A percentile compares a stretch with the other conserved stretches of the same genome.
phyloP scores from a whole-genome alignment of 2,329 filamentous ascomycete species.

The Meredithiella fracta region DNA sequence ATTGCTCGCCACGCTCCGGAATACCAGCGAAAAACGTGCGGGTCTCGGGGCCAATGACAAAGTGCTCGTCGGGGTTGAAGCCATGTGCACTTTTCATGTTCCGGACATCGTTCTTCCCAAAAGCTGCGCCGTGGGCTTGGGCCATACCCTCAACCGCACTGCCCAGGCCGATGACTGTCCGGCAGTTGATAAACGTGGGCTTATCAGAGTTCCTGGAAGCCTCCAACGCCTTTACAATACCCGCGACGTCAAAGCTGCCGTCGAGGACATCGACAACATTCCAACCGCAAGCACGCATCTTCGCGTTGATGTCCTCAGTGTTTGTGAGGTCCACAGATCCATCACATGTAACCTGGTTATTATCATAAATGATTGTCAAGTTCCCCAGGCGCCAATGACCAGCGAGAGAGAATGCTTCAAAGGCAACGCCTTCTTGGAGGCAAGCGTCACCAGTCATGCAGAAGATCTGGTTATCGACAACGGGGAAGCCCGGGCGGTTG shows the following conservation, averaged over 20 bases:
- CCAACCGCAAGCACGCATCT: slow-evolving; percentile 41
- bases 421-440: slow-evolving; percentile 39
- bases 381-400: slow-evolving; percentile 40
- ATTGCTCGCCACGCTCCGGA: slow-evolving; percentile 26
- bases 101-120: slow-evolving; percentile 36
- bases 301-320: slow-evolving; percentile 39
- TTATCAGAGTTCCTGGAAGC: slow-evolving; percentile 30
- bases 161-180: slow-evolving; percentile 38
- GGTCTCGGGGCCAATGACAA: slow-evolving; percentile 28
- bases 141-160: slow-evolving; percentile 33
- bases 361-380: slow-evolving; percentile 41
- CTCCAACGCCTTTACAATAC: slow-evolving; percentile 30
- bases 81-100: slow-evolving; percentile 21
- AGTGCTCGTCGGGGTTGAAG: slow-evolving; percentile 23
- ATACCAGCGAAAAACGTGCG: slow-evolving; percentile 34
- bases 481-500: slow-evolving; percentile 31
- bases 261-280: slow-evolving; percentile 37
- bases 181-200: slow-evolving; percentile 41
- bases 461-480: slow-evolving; percentile 36
- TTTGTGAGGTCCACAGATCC: slow-evolving; percentile 36
- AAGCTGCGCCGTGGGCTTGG: slow-evolving; percentile 40
- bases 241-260: slow-evolving; percentile 33
- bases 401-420: slow-evolving; percentile 40
- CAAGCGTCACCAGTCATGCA: slow-evolving; percentile 44
- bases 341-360: slow-evolving; percentile 44